Evolutionary conservation across 129 eudicot genomes (phyloP).

Genomic region (Saposhnikovia divaricata): DNA sequence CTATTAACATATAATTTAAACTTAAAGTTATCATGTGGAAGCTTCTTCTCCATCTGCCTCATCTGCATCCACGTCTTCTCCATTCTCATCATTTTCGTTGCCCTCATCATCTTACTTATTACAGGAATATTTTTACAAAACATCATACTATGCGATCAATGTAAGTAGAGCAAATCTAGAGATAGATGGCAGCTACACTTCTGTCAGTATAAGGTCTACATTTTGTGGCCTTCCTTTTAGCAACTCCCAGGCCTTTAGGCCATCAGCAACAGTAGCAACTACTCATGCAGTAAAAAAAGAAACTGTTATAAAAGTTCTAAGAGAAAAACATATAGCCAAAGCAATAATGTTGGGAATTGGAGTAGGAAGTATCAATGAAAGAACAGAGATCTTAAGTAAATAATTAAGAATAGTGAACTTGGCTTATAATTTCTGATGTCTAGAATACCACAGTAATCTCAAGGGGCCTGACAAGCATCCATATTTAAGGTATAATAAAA

Average conservation of each 20-base stretch:
- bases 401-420: background rate
- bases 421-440: background rate
- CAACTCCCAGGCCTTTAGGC: constrained; percentile 85
- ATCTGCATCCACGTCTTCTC: too few relatives aligned
- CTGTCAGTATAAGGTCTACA: constrained; percentile 74
- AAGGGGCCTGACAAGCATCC: background rate
- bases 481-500: background rate
- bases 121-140: constrained; percentile 77
- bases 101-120: constrained; percentile 80
- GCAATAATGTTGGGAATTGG: background rate
- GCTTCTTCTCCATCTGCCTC: too few relatives aligned
- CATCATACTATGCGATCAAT: constrained; percentile 58
- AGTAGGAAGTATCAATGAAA: background rate
- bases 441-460: background rate
- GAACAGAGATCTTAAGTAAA: constrained; percentile 1
- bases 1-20: too few relatives aligned
- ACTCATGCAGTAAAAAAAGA: constrained; percentile 14
- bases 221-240: constrained; percentile 47
- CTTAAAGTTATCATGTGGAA: too few relatives aligned
- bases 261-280: constrained; percentile 80
- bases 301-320: background rate
- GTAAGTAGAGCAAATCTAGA: constrained; percentile 83
- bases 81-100: too few relatives aligned
- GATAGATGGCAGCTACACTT: constrained; percentile 73
- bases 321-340: background rate